Evolutionary conservation across 371 early-diverging fungal genomes (phyloP).

Genomic region (Rhizomucor pusillus): DNA sequence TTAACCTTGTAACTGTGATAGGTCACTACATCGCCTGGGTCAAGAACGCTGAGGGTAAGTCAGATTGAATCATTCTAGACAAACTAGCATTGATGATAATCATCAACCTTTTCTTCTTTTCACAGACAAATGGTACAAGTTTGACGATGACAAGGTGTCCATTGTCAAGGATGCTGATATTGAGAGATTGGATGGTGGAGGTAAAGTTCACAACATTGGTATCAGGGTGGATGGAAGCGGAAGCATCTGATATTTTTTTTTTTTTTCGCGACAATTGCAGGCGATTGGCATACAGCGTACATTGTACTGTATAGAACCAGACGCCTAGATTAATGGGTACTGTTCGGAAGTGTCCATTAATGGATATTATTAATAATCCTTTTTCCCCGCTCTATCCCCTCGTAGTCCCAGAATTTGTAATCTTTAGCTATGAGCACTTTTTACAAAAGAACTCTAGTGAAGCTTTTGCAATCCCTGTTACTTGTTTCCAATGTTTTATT

Average conservation of each 20-base stretch:
- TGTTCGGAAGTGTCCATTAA: too few relatives aligned
- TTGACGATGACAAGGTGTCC: constrained; percentile 94
- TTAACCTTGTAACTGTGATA: constrained; percentile 11
- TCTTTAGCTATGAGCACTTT: too few relatives aligned
- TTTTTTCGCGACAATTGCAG: constrained; percentile 14
- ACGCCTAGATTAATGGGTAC: constrained; percentile 9
- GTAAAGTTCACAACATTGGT: constrained; percentile 22
- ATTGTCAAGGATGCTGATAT: constrained; percentile 85
- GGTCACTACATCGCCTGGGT: constrained; percentile 95
- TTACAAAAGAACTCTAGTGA: too few relatives aligned
- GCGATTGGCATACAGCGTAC: constrained; percentile 86
- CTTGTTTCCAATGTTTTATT: too few relatives aligned
- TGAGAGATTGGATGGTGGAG: constrained; percentile 89
- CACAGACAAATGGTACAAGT: constrained; percentile 87
- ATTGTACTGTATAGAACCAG: constrained; percentile 77
- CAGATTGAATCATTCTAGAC: neutral
- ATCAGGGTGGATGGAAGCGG: neutral
- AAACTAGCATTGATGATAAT: constrained; percentile 3
- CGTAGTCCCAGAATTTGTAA: too few relatives aligned
- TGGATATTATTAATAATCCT: too few relatives aligned
- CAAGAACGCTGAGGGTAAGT: constrained; percentile 52
- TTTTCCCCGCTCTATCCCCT: too few relatives aligned
- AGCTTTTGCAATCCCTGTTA: too few relatives aligned
- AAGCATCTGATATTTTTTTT: neutral
- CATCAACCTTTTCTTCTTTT: neutral